Evolutionary conservation across 1,284 basidiomycete genomes (phyloP), one percentile per base, ranked within the genome.

Genomic region (Heliocybe sulcata): DNA sequence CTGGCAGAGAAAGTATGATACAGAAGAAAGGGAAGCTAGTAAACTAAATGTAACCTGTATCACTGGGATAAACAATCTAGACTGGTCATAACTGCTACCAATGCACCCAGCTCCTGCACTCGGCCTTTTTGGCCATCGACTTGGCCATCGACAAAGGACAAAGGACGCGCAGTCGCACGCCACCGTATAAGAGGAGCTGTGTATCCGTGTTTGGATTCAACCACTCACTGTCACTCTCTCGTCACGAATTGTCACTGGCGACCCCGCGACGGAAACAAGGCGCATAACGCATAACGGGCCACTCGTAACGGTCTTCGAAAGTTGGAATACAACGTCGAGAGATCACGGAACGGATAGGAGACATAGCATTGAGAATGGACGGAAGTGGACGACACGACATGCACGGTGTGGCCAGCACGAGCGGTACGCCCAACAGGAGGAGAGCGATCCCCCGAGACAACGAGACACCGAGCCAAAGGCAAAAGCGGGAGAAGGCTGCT

Each of bases 1-100:
- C 94, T 3, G 90, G 78, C 25, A 72, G 94, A 54, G 85, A 92
- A 60, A 84, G 82, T 57, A 95, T 95, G 93, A 66, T 93, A 49
- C 67, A 60, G 60, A 76, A 72, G 52, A 54, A 58, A 51, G 50
- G 54, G 51, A 38, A 50, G 47, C 2, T 19, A 22, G 11, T 51
- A 48, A 49, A 49, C 25, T 54, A 56, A 16, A 38, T 31, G 47
- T 35, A 53, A 11, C 19, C 14, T 23, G 14, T 27, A 20, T 14
- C 11, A 45, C n/a, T 33, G 35, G 27, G 25, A 26, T 50, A 35
- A 35, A 52, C 12, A 45, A 47, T 48, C 20, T 31, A 22, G 22
- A 31, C 12, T 19, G 55, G 47, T n/a, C 35, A 16, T 45, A 55
- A 29, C 61, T 51, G 35, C n/a, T n/a, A n/a, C n/a, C 60, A 58